phyloP scores from a whole-genome alignment of 495 filamentous ascomycete genomes.

The Penicillium silybi region DNA sequence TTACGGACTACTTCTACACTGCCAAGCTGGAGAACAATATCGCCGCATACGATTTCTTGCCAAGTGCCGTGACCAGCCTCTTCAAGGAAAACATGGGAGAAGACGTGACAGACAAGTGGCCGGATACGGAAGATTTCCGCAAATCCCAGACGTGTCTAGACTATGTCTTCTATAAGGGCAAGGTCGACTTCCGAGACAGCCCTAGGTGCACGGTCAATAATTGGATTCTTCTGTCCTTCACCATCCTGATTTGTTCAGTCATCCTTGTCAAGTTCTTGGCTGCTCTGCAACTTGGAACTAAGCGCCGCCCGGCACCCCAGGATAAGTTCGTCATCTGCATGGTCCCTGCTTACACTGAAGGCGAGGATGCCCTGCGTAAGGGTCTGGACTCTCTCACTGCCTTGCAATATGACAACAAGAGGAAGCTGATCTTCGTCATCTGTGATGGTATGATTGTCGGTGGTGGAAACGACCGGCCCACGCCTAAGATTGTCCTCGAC shows the following conservation, averaged over 20 bases:
- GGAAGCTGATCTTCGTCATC: constrained; percentile 88
- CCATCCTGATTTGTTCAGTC: constrained; percentile 73
- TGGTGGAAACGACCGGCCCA: constrained; percentile 92
- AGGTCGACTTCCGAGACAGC: constrained; percentile 75
- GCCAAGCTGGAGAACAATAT: constrained; percentile 44
- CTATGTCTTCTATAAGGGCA: constrained; percentile 78
- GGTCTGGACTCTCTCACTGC: constrained; percentile 92
- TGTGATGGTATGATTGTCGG: constrained; percentile 98
- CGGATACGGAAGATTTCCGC: constrained; percentile 43
- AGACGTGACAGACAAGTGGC: constrained; percentile 68
- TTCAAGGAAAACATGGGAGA: constrained; percentile 70
- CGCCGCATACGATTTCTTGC: constrained; percentile 63
- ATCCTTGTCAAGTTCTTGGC: constrained; percentile 88
- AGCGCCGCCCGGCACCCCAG: constrained; percentile 82
- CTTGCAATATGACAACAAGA: constrained; percentile 95
- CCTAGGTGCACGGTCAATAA: constrained; percentile 84
- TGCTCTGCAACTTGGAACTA: constrained; percentile 89
- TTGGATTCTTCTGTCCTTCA: constrained; percentile 84
- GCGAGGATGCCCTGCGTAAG: constrained; percentile 88
- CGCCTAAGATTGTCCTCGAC: constrained; percentile 94
- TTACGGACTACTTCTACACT: constrained; percentile 88
- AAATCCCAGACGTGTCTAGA: constrained; percentile 75
- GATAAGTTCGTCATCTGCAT: constrained; percentile 99
- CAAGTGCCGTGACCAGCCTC: constrained; percentile 55
- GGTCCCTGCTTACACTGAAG: constrained; percentile 96